Percentiles rank a stretch among this genome's conserved stretches.
Evolutionary conservation across 73 alveolate genomes (phyloP).

Genomic region (Strombidium stylifer): DNA sequence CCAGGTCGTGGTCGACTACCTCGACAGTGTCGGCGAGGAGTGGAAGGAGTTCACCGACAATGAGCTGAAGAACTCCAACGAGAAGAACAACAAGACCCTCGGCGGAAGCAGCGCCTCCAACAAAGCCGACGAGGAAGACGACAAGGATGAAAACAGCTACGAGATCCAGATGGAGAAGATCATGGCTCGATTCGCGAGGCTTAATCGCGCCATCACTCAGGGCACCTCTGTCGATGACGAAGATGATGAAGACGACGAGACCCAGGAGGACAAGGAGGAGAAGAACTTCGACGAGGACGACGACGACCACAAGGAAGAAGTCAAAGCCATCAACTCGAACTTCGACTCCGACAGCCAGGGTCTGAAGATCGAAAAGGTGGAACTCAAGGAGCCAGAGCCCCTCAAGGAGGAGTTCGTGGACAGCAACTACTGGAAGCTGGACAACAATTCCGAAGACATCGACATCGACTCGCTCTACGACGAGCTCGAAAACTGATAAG

Average conservation of each 20-base stretch:
- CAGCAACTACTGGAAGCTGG: slow-evolving; percentile 9
- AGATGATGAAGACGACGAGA: slow-evolving; percentile 14
- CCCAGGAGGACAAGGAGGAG: slow-evolving; percentile 19
- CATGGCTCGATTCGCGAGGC: slow-evolving; percentile 27
- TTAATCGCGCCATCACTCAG: slow-evolving; percentile 6
- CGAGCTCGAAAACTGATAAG: no score
- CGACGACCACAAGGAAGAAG: background rate
- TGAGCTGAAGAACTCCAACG: slow-evolving; percentile 23
- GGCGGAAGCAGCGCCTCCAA: slow-evolving; percentile 20
- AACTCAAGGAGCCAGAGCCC: slow-evolving; percentile 17
- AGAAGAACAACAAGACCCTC: slow-evolving; percentile 25
- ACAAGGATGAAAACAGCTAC: slow-evolving; percentile 15
- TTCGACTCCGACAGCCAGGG: background rate
- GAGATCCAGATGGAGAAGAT: slow-evolving; percentile 43
- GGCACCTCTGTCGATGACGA: background rate
- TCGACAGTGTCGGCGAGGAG: background rate
- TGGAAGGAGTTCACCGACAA: slow-evolving; percentile 23
- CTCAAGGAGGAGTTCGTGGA: background rate
- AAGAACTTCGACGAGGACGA: background rate
- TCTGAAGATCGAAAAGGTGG: background rate
- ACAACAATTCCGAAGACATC: background rate
- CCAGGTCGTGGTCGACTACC: background rate
- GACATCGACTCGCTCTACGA: slow-evolving; percentile 2
- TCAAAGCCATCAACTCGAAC: background rate
- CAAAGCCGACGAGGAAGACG: slow-evolving; percentile 19